A percentile compares a stretch with the other conserved stretches of the same genome.
These are phyloP conservation scores for Pulveroboletus sp. DNA, from an alignment of 768 basidiomycete species.

Conservation along the genomic window DNA sequence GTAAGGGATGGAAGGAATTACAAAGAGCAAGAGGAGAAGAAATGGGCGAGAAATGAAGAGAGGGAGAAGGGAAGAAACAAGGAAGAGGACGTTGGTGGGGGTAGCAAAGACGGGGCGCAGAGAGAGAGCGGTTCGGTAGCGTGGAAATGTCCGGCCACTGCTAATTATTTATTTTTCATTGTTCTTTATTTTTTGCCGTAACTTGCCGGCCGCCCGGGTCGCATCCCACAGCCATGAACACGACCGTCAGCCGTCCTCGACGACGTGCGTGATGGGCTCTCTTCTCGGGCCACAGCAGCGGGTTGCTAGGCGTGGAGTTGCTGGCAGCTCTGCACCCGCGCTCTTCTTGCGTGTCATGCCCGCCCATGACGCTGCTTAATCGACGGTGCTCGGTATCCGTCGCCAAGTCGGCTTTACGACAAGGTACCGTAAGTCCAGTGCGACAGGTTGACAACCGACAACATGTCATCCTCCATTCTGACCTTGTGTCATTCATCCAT, in stretches of 20 bases:
- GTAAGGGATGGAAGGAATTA: slow-evolving; percentile 19
- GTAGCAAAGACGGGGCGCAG: slow-evolving; percentile 10
- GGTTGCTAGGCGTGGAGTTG: background rate
- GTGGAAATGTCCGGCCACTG: slow-evolving; percentile 22
- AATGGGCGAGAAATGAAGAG: slow-evolving; percentile 25
- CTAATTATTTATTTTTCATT: slow-evolving; percentile 30
- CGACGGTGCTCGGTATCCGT: background rate
- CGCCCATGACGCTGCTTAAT: background rate
- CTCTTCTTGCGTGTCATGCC: background rate
- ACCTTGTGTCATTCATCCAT: too few relatives aligned
- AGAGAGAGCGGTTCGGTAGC: slow-evolving; percentile 23
- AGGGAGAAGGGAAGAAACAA: slow-evolving; percentile 32
- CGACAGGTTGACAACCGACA: background rate
- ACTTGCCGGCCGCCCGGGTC: slow-evolving; percentile 15
- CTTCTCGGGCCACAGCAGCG: background rate
- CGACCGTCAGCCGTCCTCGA: background rate
- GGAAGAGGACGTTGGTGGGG: slow-evolving; percentile 23
- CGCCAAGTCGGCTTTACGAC: background rate
- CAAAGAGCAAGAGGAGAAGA: slow-evolving; percentile 17
- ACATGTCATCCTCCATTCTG: background rate
- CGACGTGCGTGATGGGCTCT: background rate
- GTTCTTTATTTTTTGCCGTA: slow-evolving; percentile 13
- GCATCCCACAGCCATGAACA: slow-evolving; percentile 8
- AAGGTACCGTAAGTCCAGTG: background rate
- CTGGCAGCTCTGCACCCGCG: background rate